Base-by-base conservation (phyloP, 2,329 filamentous ascomycete genomes). In the Aureobasidium sp. region DNA sequence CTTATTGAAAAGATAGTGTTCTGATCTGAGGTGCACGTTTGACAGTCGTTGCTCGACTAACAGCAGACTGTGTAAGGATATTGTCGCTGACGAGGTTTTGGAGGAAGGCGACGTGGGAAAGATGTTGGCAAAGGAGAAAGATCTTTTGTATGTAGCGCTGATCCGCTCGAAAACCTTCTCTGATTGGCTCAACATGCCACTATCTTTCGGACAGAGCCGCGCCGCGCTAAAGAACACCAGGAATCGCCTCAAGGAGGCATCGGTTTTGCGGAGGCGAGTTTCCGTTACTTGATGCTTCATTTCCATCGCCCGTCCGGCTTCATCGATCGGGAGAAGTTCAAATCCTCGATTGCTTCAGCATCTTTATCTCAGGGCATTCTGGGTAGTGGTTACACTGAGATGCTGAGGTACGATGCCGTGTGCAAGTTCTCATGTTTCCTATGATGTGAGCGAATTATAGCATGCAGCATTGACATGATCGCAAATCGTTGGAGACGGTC, bases 201-300 rank as follows among this genome's bases (percentile, higher is more conserved):
- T 57, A 57, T 57, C 54, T 37, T n/a, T 50, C 47, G 47, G 47
- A 37, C 47, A 31, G 15, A 47, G 27, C 50, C 31, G 53, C 53
- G 53, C 27, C n/a, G 25, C 37, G 53, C 38, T 46, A 46, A 43
- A 31, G 11, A 23, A 9, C 10, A 33, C 45, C 46, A 50, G n/a
- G 47, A 54, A 38, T 55, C 51, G 51, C 50, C 50, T 43, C 50
- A 43, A 33, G 23, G 9, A 54, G 31, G 25, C 5, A 37, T 43
- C n/a, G 19, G 31, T 55, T 43, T 43, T 45, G 51, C 51, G 51
- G 51, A 55, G 51, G 37, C 51, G 51, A 55, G 38, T 45, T 57
- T 46, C 23, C 40, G 53, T 57, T 45, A 57, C 38, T 46, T 55
- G 37, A 57, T 57, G 53, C 42, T 57, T 58, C 55, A 58, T 49